Evolutionary conservation across 148 eudicot species (phyloP), one percentile per base, ranked within the genome.

Genomic region (Dysphania ambrosioides): DNA sequence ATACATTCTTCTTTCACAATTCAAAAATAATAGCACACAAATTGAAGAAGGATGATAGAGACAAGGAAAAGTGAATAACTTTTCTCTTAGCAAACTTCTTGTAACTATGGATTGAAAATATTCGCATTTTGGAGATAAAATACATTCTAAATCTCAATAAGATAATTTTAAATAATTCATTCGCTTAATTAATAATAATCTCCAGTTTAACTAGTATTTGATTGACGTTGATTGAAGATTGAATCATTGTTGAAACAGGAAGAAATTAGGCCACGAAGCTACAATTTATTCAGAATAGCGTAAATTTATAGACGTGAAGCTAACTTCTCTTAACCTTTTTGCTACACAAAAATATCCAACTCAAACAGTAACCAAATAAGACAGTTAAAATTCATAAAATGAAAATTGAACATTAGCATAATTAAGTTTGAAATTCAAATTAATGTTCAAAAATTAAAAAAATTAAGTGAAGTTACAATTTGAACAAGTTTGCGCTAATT

Each of bases 91-190:
- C 5, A 1, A 32, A 30, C 68, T 68, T 64, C 53, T 34, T 78
- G 77, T 72, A 84, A 19, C 87, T 83, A 68, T 86, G 83, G 67
- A 86, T 81, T 31, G 67, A 53, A 65, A 86, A 58, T 64, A 86
- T 77, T 87, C 84, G 79, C 69, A 68, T 40, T 55, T n/a, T 8
- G 0, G 15, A 11, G 10, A 60, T 3, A 36, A 19, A 47, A 47
- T n/a, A 13, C 6, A 61, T 40, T 61, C 30, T 73, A 60, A 70
- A 18, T 27, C 47, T 23, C 24, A 68, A 44, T 18, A 0, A n/a
- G n/a, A n/a, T n/a, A n/a, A n/a, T n/a, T n/a, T n/a, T n/a, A n/a
- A n/a, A n/a, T n/a, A n/a, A n/a, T n/a, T n/a, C n/a, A n/a, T n/a
- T n/a, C n/a, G n/a, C n/a, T n/a, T n/a, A n/a, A n/a, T n/a, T n/a